phyloP scores from a whole-genome alignment of 2,329 filamentous ascomycete species.

The Aspergillus ochraceus region DNA sequence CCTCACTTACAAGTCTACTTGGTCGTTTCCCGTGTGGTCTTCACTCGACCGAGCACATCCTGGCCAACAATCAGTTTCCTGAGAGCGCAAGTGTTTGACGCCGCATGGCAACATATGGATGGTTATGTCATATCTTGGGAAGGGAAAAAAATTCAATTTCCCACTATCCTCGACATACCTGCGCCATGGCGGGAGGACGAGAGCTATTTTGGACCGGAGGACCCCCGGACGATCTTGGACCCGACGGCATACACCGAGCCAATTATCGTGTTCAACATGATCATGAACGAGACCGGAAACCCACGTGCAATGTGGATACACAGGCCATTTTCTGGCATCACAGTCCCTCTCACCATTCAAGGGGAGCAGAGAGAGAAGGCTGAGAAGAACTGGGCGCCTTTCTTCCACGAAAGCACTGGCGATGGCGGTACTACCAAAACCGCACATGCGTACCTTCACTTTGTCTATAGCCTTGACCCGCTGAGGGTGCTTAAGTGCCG shows the following conservation, averaged over 20 bases:
- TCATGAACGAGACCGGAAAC: background rate
- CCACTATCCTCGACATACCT: background rate
- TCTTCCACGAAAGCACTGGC: background rate
- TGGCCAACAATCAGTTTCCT: background rate
- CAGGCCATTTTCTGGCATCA: background rate
- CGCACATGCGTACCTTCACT: background rate
- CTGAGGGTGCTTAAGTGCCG: background rate
- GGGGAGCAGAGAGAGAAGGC: background rate
- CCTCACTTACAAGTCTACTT: background rate
- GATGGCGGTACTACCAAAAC: background rate
- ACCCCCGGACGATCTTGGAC: background rate
- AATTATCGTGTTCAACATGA: background rate
- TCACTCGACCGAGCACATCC: background rate
- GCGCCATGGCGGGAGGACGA: background rate
- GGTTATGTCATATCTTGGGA: background rate
- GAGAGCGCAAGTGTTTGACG: background rate
- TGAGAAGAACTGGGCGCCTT: conserved; percentile 1
- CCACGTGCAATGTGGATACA: background rate
- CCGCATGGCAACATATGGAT: background rate
- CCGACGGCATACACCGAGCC: background rate
- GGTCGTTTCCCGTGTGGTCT: background rate
- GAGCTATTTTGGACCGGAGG: background rate
- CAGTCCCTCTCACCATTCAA: background rate
- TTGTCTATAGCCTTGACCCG: background rate
- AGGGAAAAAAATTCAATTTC: background rate